These are phyloP conservation scores for Gymnopilus junonius DNA, from an alignment of 768 basidiomycete species.

Conservation along the genomic window DNA sequence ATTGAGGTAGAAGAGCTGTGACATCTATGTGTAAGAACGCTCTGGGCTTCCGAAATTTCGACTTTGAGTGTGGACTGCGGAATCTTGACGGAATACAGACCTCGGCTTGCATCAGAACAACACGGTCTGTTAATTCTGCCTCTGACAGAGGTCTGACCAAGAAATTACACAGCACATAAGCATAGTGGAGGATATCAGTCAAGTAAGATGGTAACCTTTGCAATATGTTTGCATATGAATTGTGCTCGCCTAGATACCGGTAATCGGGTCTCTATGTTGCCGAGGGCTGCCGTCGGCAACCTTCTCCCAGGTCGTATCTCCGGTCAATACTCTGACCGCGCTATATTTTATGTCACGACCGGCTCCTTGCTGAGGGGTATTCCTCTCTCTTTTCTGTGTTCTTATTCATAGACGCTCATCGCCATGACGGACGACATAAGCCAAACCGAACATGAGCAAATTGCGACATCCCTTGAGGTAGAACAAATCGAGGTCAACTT, in stretches of 20 bases:
- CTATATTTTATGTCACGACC: slow-evolving; percentile 1
- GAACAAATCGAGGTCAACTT: slow-evolving; percentile 79
- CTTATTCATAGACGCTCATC: neutral
- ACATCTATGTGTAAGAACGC: neutral
- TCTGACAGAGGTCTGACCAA: no score
- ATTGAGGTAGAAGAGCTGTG: slow-evolving; percentile 87
- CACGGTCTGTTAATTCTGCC: no score
- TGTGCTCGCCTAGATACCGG: neutral
- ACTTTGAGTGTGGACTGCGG: no score
- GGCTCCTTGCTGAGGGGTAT: neutral
- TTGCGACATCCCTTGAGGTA: slow-evolving; percentile 76
- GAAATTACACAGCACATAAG: no score
- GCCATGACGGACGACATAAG: slow-evolving; percentile 37
- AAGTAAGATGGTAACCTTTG: no score
- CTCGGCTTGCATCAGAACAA: neutral
- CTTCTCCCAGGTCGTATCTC: no score
- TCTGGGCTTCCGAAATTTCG: neutral
- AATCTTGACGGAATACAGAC: no score
- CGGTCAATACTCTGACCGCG: neutral
- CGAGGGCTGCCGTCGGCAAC: no score
- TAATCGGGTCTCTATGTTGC: neutral
- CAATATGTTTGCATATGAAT: no score
- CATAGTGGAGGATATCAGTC: no score
- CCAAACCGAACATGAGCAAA: slow-evolving; percentile 67
- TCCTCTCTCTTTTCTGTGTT: neutral